phyloP scores from a whole-genome alignment of 2,329 filamentous ascomycete species.

The Leptodontidium sp. region DNA sequence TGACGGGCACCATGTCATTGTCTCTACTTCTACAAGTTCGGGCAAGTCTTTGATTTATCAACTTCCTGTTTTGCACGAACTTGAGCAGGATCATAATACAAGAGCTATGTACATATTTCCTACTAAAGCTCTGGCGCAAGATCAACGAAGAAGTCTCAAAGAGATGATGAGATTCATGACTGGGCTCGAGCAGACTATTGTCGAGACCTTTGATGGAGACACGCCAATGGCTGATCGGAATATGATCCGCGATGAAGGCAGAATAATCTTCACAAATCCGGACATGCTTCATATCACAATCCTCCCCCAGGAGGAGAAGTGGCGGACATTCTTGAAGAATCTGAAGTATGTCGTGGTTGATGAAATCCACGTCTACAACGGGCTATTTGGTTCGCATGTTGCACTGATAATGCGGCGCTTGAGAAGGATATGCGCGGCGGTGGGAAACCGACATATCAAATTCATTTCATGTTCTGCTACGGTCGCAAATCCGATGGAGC shows the following conservation, averaged over 20 bases:
- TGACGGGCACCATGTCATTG: conserved; percentile 84
- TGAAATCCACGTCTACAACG: conserved; percentile 96
- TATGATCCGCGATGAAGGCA: conserved; percentile 82
- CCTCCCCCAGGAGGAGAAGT: conserved; percentile 87
- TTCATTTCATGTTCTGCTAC: conserved; percentile 98
- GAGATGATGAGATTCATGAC: conserved; percentile 85
- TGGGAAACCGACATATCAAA: conserved; percentile 84
- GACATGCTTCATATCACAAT: conserved; percentile 98
- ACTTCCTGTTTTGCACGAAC: conserved; percentile 84
- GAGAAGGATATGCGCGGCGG: conserved; percentile 84
- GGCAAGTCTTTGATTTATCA: conserved; percentile 99
- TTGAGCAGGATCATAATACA: conserved; percentile 79
- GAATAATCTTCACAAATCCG: conserved; percentile 96
- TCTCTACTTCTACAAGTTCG: conserved; percentile 94
- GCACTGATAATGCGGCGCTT: conserved; percentile 93
- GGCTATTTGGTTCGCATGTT: conserved; percentile 91
- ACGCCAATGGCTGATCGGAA: conserved; percentile 84
- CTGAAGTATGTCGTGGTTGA: conserved; percentile 90
- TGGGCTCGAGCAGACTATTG: conserved; percentile 75
- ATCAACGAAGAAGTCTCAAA: conserved; percentile 87
- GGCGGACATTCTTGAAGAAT: conserved; percentile 89
- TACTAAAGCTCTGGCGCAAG: conserved; percentile 94
- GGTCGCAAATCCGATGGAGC: conserved; percentile 88
- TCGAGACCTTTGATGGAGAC: conserved; percentile 96
- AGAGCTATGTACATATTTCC: conserved; percentile 98